Evolutionary conservation across 139 green algal genomes (phyloP).

Genomic region (Micromonas pusilla): DNA sequence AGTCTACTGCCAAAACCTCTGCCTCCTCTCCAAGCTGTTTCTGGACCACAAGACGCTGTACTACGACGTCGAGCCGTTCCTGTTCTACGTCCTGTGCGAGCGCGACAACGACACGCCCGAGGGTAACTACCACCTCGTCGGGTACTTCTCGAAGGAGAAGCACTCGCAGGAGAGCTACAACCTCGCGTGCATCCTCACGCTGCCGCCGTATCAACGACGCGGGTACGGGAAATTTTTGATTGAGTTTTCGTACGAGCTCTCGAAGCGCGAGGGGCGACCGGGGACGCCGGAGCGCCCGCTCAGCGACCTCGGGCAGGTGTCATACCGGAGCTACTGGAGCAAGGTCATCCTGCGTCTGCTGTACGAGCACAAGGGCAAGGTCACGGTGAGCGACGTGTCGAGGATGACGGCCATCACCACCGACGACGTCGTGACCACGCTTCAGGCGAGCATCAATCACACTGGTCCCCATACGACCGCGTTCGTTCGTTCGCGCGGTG

Average conservation of each 20-base stretch:
- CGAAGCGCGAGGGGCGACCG: constrained; percentile 36
- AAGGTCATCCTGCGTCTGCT: constrained; percentile 34
- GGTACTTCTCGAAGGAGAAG: constrained; percentile 43
- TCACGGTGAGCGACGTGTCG: constrained; percentile 38
- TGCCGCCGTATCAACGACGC: constrained; percentile 42
- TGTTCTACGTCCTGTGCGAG: constrained; percentile 48
- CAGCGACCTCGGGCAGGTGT: constrained; percentile 39
- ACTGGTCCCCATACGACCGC: too few relatives aligned
- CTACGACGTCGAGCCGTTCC: constrained; percentile 41
- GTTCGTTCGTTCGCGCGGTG: too few relatives aligned
- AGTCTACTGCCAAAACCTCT: constrained; percentile 59
- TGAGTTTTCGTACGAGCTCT: constrained; percentile 46
- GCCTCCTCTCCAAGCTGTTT: constrained; percentile 43
- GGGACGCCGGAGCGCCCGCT: constrained; percentile 46
- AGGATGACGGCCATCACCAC: constrained; percentile 28
- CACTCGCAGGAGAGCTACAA: constrained; percentile 32
- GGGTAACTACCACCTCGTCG: constrained; percentile 31
- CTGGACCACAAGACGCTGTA: constrained; percentile 49
- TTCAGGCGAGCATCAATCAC: too few relatives aligned
- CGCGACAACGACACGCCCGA: constrained; percentile 18
- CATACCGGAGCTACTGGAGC: constrained; percentile 41
- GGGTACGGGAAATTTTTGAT: constrained; percentile 43
- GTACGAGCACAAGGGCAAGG: constrained; percentile 30
- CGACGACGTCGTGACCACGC: constrained; percentile 40
- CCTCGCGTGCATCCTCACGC: constrained; percentile 45